Evolutionary conservation across 1,284 basidiomycete species (phyloP), one percentile per base, ranked within the genome.

Genomic region (Crucibulum cyathiforme): DNA sequence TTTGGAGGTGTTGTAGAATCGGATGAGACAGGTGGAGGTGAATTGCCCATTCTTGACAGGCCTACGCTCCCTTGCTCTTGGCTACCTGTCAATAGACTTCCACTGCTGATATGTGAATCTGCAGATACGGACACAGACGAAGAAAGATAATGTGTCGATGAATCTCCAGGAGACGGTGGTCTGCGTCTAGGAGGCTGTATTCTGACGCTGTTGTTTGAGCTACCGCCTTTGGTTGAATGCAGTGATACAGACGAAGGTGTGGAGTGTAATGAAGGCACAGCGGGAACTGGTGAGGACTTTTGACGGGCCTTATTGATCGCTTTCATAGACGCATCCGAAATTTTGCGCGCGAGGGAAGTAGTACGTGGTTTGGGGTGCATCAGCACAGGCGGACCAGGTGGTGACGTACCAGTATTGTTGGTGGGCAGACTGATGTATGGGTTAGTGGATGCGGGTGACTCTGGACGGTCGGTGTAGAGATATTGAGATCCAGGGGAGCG

Each of bases 261-360:
- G 8, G 67, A 56, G 15, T 35, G 8, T 37, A 39, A 15, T 31
- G 47, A 37, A n/a, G 62, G 51, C 5, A 59, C 48, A 9, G 57
- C 49, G 45, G 48, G 59, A 56, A 67, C 51, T 55, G 63, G 64
- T 38, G 59, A 60, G 38, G 63, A 58, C 61, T 48, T 56, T 41
- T 57, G 54, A 41, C 53, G 58, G 36, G 58, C 57, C 48, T 56
- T 58, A 36, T 64, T 52, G 8, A 65, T 57, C 2, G 63, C 63
- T 59, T 54, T 69, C 41, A 63, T 36, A 36, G 67, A 79, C 58
- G 66, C 71, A 63, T 68, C 71, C n/a, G 68, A 79, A 54, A 59
- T 71, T 56, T 72, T 72, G n/a, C 62, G 76, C n/a, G 71, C 74
- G 48, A 78, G 74, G n/a, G 83, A 84, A 6, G 80, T 80, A 5